A percentile compares a stretch with the other conserved stretches of the same genome.
These are phyloP conservation scores for Sordaria brevicollis DNA, from an alignment of 495 filamentous ascomycete species.

Conservation along the genomic window DNA sequence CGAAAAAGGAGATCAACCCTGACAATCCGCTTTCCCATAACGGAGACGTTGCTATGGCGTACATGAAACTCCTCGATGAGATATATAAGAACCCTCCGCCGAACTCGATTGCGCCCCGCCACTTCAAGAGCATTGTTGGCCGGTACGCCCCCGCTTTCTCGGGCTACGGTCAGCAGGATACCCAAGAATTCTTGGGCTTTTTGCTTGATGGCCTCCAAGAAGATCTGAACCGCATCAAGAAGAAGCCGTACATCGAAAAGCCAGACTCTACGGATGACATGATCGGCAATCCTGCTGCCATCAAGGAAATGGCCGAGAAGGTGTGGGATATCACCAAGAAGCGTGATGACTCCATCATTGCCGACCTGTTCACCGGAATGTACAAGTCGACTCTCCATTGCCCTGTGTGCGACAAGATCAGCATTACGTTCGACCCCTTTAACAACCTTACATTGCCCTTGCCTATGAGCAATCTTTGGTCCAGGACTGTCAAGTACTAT, in stretches of 20 bases:
- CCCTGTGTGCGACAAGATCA: slow-evolving; percentile 84
- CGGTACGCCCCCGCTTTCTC: slow-evolving; percentile 74
- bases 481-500: slow-evolving; percentile 60
- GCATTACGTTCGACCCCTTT: slow-evolving; percentile 98
- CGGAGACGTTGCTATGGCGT: slow-evolving; percentile 73
- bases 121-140: slow-evolving; percentile 75
- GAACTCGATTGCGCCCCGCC: slow-evolving; percentile 55
- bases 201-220: slow-evolving; percentile 91
- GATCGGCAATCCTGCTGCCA: slow-evolving; percentile 66
- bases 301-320: slow-evolving; percentile 71
- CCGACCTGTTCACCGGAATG: slow-evolving; percentile 90
- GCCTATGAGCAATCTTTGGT: slow-evolving; percentile 72
- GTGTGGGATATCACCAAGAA: slow-evolving; percentile 88
- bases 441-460: slow-evolving; percentile 87
- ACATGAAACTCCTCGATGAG: slow-evolving; percentile 59
- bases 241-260: slow-evolving; percentile 96
- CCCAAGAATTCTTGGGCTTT: slow-evolving; percentile 95
- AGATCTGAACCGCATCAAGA: slow-evolving; percentile 83
- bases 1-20: slow-evolving; percentile 69
- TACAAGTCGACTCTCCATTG: slow-evolving; percentile 96
- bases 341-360: slow-evolving; percentile 88
- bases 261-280: slow-evolving; percentile 97
- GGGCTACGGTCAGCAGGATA: slow-evolving; percentile 93
- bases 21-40: slow-evolving; percentile 74
- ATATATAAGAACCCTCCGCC: slow-evolving; percentile 57